Evolutionary conservation across 2,329 filamentous ascomycete species (phyloP), one percentile per base, ranked within the genome.

Genomic region (Coniochaeta hoffmannii): DNA sequence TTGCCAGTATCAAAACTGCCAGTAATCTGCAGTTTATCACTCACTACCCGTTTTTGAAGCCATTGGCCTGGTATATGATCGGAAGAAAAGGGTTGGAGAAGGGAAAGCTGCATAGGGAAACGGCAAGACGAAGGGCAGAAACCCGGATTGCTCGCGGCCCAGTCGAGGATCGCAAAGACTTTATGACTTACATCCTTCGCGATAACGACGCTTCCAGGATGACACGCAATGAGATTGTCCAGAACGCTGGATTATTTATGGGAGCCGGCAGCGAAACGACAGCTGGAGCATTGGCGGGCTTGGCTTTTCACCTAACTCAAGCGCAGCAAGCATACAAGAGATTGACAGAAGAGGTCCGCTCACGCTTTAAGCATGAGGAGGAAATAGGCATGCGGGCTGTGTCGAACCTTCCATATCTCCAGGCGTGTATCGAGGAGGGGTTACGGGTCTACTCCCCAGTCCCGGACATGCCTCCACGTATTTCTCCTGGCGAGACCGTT

Each of bases 151-250:
- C n/a, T n/a, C n/a, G n/a, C n/a, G n/a, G n/a, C n/a, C n/a, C n/a
- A n/a, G 12, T 61, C 11, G 64, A 68, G 26, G 65, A 68, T 32
- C 65, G 66, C 50, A 71, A 73, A 5, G 38, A 44, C 54, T 72
- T 74, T 55, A 61, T 74, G 17, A 67, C 67, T 55, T 69, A 70
- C 53, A 68, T 73, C 35, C 63, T 71, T 24, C 64, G 66, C 14
- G 65, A 69, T 53, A 67, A 70, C 55, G 64, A 66, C 15, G 68
- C 70, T 58, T 65, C 66, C n/a, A 64, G 68, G 17, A 22, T 24
- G n/a, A 60, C 57, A 2, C 59, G 65, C 46, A 61, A 67, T 49
- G 68, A 71, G 59, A 68, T 71, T 36, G 66, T 68, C 54, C 62
- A 66, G 28, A 68, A 71, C 58, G 8, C 38, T 5, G 9, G 6